Base-by-base conservation (phyloP, 2,329 filamentous ascomycete species). In the Penicillium sp. region DNA sequence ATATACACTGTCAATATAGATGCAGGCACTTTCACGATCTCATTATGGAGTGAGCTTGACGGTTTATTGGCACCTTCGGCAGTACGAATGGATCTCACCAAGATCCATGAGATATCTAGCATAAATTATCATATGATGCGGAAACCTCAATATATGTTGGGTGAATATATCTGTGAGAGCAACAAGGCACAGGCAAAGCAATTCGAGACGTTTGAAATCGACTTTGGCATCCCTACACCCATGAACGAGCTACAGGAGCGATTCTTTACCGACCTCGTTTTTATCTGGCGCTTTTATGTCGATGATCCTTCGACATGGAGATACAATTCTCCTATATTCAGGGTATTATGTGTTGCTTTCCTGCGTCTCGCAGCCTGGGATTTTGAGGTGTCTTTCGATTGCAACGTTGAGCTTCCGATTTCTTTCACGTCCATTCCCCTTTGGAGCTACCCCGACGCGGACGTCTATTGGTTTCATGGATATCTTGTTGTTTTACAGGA, bases 241-340 rank as follows among this genome's bases (percentile, higher is more conserved):
- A 54, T 68, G 53, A 69, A 66, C 38, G 66, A 67, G 57, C 52
- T 68, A 14, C 66, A 70, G 49, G 62, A 55, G 39, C 57, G 47
- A 47, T 49, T 68, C 22, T 68, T 60, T 43, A 58, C 53, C 5
- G 59, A 68, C 32, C 62, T 66, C 29, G 45, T 61, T 29, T 67
- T 63, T 54, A 3, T 59, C 40, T 68, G 62, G 66, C 54, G 63
- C 43, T 61, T 49, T 42, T 65, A 60, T 47, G 55, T 69, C 27
- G 58, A 66, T 50, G 60, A 69, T 22, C 60, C 60, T 27, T 50
- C 53, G n/a, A 61, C 58, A 39, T 66, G 64, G 65, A 44, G 40
- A 47, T 60, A 56, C 36, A 38, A 42, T 34, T 66, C 52, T 9
- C 40, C 56, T 8, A 43, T 57, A 22, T 66, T 68, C 49, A 59